These are phyloP conservation scores for Solanum chilense DNA, from an alignment of 257 asterid genomes.

Conservation along the genomic window DNA sequence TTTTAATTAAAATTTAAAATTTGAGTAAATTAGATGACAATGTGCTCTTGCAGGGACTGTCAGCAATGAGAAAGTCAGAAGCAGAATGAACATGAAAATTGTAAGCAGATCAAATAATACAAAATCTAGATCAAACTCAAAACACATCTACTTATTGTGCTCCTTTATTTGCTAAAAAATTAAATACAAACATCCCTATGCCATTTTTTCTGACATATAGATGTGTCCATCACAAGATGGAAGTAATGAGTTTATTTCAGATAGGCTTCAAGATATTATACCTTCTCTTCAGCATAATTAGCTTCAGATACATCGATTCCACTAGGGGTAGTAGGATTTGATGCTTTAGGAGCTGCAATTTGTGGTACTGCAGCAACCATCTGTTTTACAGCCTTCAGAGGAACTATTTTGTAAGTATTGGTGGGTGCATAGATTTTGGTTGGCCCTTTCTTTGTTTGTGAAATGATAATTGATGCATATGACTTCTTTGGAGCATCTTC, in stretches of 20 bases:
- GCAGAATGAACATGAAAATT: neutral
- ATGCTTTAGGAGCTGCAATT: constrained; percentile 28
- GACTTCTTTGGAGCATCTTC: constrained; percentile 75
- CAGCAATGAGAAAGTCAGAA: neutral
- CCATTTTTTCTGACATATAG: neutral
- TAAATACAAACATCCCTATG: neutral
- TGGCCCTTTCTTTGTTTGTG: constrained; percentile 45
- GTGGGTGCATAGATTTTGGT: constrained; percentile 48
- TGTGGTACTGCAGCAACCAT: constrained; percentile 18
- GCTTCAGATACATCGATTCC: constrained; percentile 19
- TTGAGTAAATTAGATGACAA: neutral
- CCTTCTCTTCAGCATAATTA: constrained; percentile 51
- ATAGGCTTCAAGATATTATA: constrained; percentile 2
- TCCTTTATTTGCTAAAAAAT: neutral
- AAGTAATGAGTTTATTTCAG: neutral
- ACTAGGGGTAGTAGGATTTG: constrained; percentile 5
- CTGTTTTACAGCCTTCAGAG: constrained; percentile 32
- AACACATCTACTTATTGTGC: neutral
- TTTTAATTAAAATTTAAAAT: neutral
- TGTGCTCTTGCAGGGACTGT: neutral
- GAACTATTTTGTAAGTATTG: constrained; percentile 13
- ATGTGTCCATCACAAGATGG: neutral
- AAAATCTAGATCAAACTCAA: neutral
- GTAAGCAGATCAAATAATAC: neutral
- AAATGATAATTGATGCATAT: constrained; percentile 79